Conservation (phyloP, 202 grass and related monocot genomes). For the Zizania palustris region DNA sequence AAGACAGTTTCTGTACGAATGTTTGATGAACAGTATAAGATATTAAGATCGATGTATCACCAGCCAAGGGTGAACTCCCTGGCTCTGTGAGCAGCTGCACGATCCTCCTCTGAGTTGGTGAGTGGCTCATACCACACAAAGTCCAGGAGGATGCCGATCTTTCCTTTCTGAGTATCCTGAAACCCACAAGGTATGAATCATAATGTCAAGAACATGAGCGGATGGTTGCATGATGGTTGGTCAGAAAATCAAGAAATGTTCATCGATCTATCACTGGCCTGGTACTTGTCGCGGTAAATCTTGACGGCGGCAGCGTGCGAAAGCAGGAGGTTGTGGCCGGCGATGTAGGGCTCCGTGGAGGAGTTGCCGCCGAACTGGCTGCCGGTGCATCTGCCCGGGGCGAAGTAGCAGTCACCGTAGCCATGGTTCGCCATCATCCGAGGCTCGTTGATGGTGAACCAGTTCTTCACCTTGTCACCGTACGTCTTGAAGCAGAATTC, state of each 20-base stretch:
- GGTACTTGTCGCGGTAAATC: conserved; percentile 66
- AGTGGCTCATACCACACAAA: conserved; percentile 64
- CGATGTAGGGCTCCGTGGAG: conserved; percentile 73
- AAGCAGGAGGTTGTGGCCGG: conserved; percentile 68
- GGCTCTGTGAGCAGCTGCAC: conserved; percentile 47
- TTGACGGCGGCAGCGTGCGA: conserved; percentile 69
- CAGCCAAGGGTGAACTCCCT: conserved; percentile 66
- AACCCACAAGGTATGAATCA: not conserved
- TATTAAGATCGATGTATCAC: conserved; percentile 23
- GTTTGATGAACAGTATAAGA: not conserved
- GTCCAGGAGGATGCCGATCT: conserved; percentile 66
- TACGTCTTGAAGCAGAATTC: conserved; percentile 65
- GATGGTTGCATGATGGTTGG: too few species aligned
- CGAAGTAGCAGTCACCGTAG: conserved; percentile 62
- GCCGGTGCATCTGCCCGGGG: conserved; percentile 61
- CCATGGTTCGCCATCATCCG: conserved; percentile 61
- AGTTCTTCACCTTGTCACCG: conserved; percentile 63
- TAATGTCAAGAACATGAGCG: not conserved
- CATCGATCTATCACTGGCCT: conserved; percentile 38
- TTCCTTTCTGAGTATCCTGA: conserved; percentile 43
- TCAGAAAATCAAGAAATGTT: not conserved
- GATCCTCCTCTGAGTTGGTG: conserved; percentile 32
- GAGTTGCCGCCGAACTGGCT: conserved; percentile 63
- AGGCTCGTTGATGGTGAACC: conserved; percentile 78
- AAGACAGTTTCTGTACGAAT: too few species aligned